Evolutionary conservation across 179 eudicot species (phyloP).

Genomic region (Carnegiea gigantea): DNA sequence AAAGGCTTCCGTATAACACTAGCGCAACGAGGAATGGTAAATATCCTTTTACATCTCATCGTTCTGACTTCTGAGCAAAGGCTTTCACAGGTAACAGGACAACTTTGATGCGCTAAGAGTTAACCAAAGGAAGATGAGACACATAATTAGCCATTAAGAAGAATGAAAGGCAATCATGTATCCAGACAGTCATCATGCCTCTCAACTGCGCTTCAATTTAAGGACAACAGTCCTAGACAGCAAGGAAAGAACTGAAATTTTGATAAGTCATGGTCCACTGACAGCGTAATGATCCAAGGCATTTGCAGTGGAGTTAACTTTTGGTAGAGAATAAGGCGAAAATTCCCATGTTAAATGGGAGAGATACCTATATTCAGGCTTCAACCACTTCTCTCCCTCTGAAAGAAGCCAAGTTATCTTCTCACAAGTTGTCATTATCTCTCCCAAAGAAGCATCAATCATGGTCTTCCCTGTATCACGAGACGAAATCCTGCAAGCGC

Average conservation of each 20-base stretch:
- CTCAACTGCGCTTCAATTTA: no score
- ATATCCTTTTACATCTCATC: background rate
- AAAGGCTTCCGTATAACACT: background rate
- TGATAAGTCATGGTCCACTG: background rate
- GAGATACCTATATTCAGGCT: constrained; percentile 85
- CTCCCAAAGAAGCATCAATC: constrained; percentile 99
- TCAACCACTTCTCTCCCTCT: constrained; percentile 97
- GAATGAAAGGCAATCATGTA: background rate
- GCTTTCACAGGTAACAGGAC: background rate
- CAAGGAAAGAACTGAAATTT: background rate
- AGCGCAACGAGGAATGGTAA: no score
- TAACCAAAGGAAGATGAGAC: background rate
- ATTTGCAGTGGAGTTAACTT: background rate
- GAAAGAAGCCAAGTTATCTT: constrained; percentile 95
- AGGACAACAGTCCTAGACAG: background rate
- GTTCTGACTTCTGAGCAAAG: background rate
- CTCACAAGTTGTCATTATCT: constrained; percentile 99
- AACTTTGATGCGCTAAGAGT: background rate
- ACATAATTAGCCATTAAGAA: background rate
- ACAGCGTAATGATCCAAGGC: background rate
- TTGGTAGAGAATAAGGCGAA: background rate
- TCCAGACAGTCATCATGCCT: constrained; percentile 1
- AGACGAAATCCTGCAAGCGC: constrained; percentile 69
- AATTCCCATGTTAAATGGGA: background rate
- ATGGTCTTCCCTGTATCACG: constrained; percentile 99